Evolutionary conservation across 768 basidiomycete genomes (phyloP), one percentile per base, ranked within the genome.

Genomic region (Cyathus striatus): DNA sequence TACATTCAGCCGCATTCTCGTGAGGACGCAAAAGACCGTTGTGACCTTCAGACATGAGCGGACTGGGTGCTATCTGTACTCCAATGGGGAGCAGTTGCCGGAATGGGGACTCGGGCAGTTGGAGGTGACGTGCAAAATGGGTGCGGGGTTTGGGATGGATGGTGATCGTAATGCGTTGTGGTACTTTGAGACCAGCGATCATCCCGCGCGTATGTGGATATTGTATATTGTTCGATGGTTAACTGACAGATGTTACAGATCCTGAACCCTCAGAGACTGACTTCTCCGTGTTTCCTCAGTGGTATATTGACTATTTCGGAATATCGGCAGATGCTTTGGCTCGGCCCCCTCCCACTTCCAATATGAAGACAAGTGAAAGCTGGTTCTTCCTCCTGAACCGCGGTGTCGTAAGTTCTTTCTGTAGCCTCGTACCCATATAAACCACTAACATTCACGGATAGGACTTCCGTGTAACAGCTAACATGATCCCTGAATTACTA

Each of bases 381-480:
- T 96, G 98, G 56, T 83, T 83, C 95, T 96, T 6, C 67, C 76
- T 40, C 72, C 79, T 0, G 98, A 96, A 96, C 96, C 95, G 14
- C 72, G 77, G 38, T 76, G 97, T 23, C 78, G 75, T 37, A 84
- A 95, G 45, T 96, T 96, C 24, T 98, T 98, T 55, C 92, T 97
- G 54, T 74, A 14, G 30, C 37, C 44, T 38, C 21, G 0, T 9
- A 23, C 16, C 20, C 17, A 43, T 25, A 46, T 49, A 17, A 9
- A 48, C 52, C 9, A 46, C 18, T 18, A 21, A 24, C 22, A 34
- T 43, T 41, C n/a, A n/a, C n/a, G n/a, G n/a, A 27, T 50, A 93
- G 92, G 95, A 94, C 65, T 98, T 97, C 67, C 98, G 96, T 96
- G 91, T 96, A 34, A 93, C 92, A 63, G 90, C 97, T 47, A 86